Evolutionary conservation across 2,329 filamentous ascomycete genomes (phyloP).

Genomic region (Scedosporium apiospermum): DNA sequence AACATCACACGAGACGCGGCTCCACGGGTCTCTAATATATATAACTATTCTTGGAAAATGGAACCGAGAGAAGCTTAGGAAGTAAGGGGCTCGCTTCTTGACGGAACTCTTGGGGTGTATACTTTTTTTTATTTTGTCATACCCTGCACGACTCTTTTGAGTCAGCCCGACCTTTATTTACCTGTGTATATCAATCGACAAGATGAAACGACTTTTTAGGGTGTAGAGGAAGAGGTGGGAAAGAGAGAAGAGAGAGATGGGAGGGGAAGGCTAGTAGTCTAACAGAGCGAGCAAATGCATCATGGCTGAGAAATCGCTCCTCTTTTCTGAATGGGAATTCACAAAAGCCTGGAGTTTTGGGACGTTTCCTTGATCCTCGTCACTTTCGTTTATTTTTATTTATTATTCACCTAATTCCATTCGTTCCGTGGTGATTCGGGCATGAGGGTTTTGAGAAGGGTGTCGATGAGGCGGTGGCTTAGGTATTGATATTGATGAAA

Average conservation of each 20-base stretch:
- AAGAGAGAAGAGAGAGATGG: background rate
- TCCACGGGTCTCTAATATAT: background rate
- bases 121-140: background rate
- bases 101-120: background rate
- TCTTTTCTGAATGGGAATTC: background rate
- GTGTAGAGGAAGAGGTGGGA: background rate
- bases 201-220: background rate
- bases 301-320: background rate
- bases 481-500: too few relatives aligned
- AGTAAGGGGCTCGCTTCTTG: background rate
- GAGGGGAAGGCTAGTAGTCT: background rate
- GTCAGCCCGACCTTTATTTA: background rate
- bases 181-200: constrained; percentile 2
- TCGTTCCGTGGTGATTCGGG: background rate
- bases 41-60: background rate
- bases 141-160: background rate
- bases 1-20: constrained; percentile 19
- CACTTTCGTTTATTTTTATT: background rate
- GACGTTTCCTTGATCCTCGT: background rate
- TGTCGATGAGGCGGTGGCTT: too few relatives aligned
- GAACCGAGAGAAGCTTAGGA: background rate
- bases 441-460: too few relatives aligned
- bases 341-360: constrained; percentile 2
- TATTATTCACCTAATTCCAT: background rate
- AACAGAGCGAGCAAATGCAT: background rate